A percentile compares a stretch with the other conserved stretches of the same genome.
These are phyloP conservation scores for Rosa hybrid DNA, from an alignment of 331 rosid genomes.

Conservation along the genomic window DNA sequence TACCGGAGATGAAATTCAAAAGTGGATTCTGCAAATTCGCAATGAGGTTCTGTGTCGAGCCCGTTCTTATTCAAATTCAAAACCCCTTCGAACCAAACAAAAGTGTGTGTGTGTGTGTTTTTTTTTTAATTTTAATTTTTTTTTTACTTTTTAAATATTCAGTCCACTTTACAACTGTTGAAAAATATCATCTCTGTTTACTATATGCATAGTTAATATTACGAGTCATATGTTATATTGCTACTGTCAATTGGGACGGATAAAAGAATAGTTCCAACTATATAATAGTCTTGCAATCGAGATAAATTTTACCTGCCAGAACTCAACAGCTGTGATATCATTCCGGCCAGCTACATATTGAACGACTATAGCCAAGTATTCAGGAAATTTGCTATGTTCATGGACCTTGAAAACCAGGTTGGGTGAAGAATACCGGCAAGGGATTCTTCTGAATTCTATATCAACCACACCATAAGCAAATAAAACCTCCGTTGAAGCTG, in stretches of 20 bases:
- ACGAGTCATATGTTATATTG: too few relatives aligned
- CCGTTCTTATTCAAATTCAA: neutral
- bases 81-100: too few relatives aligned
- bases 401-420: slow-evolving; percentile 52
- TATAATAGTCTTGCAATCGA: neutral
- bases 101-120: too few relatives aligned
- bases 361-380: slow-evolving; percentile 57
- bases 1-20: too few relatives aligned
- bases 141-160: too few relatives aligned
- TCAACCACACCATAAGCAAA: slow-evolving; percentile 80
- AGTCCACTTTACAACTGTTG: too few relatives aligned
- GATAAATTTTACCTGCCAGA: slow-evolving; percentile 56
- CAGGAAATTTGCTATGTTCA: slow-evolving; percentile 58
- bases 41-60: neutral
- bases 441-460: slow-evolving; percentile 68
- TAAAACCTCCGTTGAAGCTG: slow-evolving; percentile 35
- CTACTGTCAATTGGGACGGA: too few relatives aligned
- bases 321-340: slow-evolving; percentile 59
- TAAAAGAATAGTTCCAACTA: too few relatives aligned
- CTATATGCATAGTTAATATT: too few relatives aligned
- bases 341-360: slow-evolving; percentile 53
- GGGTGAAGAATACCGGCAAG: slow-evolving; percentile 53
- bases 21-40: neutral
- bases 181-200: too few relatives aligned
- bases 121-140: too few relatives aligned